These are phyloP conservation scores for Ophiocordyceps camponoti-rufipedis DNA, from an alignment of 2,329 filamentous ascomycete genomes.

Conservation along the genomic window DNA sequence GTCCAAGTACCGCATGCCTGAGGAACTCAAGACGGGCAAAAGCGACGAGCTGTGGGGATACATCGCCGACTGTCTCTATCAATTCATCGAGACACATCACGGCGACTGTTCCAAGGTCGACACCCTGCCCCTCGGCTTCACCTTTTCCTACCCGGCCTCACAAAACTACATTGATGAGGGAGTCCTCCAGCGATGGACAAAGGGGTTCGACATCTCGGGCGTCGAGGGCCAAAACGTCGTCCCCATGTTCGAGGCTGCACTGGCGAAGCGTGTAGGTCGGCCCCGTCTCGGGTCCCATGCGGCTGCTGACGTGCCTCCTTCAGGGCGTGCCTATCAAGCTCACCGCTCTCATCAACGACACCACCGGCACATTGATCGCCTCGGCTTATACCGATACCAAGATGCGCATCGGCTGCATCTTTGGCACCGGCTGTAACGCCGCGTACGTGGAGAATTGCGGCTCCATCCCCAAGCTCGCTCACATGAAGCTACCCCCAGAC, in stretches of 20 bases:
- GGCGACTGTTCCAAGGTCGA: constrained; percentile 42
- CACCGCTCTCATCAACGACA: constrained; percentile 90
- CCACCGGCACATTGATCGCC: constrained; percentile 88
- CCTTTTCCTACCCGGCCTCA: constrained; percentile 87
- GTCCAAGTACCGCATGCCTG: constrained; percentile 88
- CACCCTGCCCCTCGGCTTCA: constrained; percentile 72
- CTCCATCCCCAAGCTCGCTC: constrained; percentile 80
- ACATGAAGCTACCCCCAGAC: constrained; percentile 73
- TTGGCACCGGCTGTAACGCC: constrained; percentile 94
- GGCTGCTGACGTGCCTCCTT: constrained; percentile 1
- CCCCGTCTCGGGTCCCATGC: background rate
- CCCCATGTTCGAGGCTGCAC: constrained; percentile 65
- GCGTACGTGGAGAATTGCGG: constrained; percentile 94
- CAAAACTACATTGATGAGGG: constrained; percentile 90
- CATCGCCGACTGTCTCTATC: constrained; percentile 78
- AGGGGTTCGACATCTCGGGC: constrained; percentile 86
- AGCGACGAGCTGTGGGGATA: constrained; percentile 87
- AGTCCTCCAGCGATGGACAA: constrained; percentile 87
- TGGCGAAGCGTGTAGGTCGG: constrained; percentile 33
- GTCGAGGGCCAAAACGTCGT: constrained; percentile 86
- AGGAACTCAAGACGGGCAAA: constrained; percentile 73
- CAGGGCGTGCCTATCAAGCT: constrained; percentile 83
- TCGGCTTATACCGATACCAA: constrained; percentile 88
- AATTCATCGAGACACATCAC: constrained; percentile 79
- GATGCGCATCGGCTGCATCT: constrained; percentile 95